A percentile compares a stretch with the other conserved stretches of the same genome.
Conservation (phyloP, 306 rosid species). For the Nissolia schottii region DNA sequence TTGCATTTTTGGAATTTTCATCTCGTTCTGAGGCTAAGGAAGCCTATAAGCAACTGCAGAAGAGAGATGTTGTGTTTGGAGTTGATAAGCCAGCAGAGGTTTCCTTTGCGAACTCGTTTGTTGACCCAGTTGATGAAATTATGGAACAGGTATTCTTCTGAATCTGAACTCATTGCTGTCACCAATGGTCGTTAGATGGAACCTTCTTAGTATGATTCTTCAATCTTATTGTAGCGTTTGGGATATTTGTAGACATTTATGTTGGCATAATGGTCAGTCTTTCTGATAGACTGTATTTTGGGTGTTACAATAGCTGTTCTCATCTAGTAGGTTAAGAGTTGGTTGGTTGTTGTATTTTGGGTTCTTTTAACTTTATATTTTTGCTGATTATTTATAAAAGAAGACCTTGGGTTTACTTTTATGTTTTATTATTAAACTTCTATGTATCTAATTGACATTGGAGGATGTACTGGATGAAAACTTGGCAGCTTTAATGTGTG, state of each 20-base stretch:
- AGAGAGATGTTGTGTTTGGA: slow-evolving; percentile 88
- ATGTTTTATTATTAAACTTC: not conserved
- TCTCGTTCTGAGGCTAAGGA: slow-evolving; percentile 88
- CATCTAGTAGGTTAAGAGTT: not conserved
- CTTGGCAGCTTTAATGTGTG: not conserved
- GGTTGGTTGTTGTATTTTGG: not conserved
- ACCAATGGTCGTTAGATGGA: not conserved
- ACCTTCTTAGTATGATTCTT: slow-evolving; percentile 1
- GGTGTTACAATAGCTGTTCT: not conserved
- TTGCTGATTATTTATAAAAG: not conserved
- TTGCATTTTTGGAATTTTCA: slow-evolving; percentile 87
- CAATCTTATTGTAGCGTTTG: slow-evolving; percentile 9
- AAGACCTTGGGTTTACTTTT: not conserved
- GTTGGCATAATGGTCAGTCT: not conserved
- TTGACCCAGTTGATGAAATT: slow-evolving; percentile 80
- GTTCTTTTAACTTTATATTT: not conserved
- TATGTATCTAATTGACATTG: not conserved
- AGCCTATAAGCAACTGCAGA: slow-evolving; percentile 77
- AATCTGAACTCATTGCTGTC: slow-evolving; percentile 26
- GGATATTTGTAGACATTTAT: not conserved
- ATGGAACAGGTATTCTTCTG: slow-evolving; percentile 77
- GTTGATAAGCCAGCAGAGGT: slow-evolving; percentile 87
- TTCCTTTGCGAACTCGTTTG: slow-evolving; percentile 84
- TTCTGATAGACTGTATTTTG: not conserved
- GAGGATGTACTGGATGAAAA: not conserved